Evolutionary conservation across 805 yeast genomes (phyloP).

Genomic region (Yamadazyma laniorum): DNA sequence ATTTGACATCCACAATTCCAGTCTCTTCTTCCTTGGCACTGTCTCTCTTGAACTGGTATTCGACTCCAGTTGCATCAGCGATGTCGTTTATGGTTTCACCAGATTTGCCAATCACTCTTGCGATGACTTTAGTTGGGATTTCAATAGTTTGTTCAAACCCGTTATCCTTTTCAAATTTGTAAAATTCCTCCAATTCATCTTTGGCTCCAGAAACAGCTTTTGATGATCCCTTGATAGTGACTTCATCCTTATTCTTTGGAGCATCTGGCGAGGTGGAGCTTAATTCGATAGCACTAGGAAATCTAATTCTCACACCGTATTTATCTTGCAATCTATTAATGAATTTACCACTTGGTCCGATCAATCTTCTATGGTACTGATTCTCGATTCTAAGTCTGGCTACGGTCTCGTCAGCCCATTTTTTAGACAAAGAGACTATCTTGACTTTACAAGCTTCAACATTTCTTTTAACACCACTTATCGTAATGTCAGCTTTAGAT

Average conservation of each 20-base stretch:
- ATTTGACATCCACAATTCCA: slow-evolving; percentile 59
- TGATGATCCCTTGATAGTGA: slow-evolving; percentile 81
- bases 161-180: slow-evolving; percentile 84
- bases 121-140: slow-evolving; percentile 72
- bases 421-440: slow-evolving; percentile 58
- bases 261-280: slow-evolving; percentile 27
- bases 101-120: slow-evolving; percentile 84
- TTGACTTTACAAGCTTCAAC: slow-evolving; percentile 68
- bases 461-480: slow-evolving; percentile 77
- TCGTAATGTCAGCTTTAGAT: slow-evolving; percentile 46
- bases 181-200: slow-evolving; percentile 78
- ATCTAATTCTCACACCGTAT: slow-evolving; percentile 75
- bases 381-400: slow-evolving; percentile 66
- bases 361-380: slow-evolving; percentile 75
- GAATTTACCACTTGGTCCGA: slow-evolving; percentile 80
- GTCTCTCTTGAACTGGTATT: slow-evolving; percentile 45
- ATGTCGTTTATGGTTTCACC: slow-evolving; percentile 85
- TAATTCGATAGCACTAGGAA: slow-evolving; percentile 51
- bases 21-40: slow-evolving; percentile 43
- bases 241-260: slow-evolving; percentile 56
- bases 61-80: slow-evolving; percentile 65
- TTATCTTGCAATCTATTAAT: slow-evolving; percentile 84
- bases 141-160: slow-evolving; percentile 63
- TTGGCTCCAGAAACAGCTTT: slow-evolving; percentile 81
- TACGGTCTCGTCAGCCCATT: slow-evolving; percentile 78